phyloP scores from a whole-genome alignment of 1,284 basidiomycete species.

The Ceratobasidium sp. region DNA sequence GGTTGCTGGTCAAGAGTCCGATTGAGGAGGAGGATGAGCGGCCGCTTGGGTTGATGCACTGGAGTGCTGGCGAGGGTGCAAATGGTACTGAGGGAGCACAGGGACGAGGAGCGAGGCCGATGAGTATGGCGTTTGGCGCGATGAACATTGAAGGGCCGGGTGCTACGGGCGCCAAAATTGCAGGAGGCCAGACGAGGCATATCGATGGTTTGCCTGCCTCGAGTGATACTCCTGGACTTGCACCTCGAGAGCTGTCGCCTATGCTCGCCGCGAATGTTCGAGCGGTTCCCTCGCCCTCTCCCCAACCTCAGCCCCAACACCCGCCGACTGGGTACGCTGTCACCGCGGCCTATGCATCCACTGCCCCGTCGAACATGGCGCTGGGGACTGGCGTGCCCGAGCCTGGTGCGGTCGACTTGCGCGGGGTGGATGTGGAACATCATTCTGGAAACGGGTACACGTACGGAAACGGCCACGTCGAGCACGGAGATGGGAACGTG shows the following conservation, averaged over 20 bases:
- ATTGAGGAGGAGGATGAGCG: constrained; percentile 39
- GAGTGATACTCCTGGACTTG: neutral
- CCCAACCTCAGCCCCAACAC: neutral
- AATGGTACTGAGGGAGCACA: neutral
- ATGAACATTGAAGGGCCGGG: constrained; percentile 30
- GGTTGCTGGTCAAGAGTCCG: constrained; percentile 30
- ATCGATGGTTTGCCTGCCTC: constrained; percentile 9
- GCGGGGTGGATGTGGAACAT: constrained; percentile 25
- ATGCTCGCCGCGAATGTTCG: neutral
- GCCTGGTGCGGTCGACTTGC: constrained; percentile 22
- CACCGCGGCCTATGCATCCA: neutral
- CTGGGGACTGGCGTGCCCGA: constrained; percentile 34
- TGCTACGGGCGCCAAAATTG: constrained; percentile 6
- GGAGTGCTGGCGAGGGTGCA: neutral
- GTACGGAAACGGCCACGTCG: neutral
- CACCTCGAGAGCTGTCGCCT: constrained; percentile 2
- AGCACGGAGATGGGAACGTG: too few species aligned
- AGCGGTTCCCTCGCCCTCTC: neutral
- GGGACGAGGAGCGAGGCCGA: constrained; percentile 19
- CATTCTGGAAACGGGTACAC: neutral
- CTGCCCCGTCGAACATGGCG: constrained; percentile 3
- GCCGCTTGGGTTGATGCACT: neutral
- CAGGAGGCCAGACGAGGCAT: neutral
- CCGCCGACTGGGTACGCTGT: neutral
- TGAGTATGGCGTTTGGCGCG: constrained; percentile 39